These are phyloP conservation scores for Botrytis tulipae DNA, from an alignment of 2,329 filamentous ascomycete species.

Conservation along the genomic window DNA sequence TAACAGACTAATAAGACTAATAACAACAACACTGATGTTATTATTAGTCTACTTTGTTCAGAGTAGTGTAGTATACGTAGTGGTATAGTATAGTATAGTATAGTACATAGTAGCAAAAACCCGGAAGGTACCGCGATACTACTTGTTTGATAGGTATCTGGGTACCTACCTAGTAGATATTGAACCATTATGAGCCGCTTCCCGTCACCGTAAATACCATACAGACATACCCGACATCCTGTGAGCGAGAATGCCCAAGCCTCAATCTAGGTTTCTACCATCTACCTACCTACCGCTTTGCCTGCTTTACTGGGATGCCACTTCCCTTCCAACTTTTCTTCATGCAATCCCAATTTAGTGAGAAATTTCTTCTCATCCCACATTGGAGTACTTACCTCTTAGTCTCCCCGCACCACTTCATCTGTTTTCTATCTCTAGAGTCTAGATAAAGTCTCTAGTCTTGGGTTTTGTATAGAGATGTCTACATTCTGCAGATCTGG, in stretches of 20 bases:
- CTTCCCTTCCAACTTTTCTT: background rate
- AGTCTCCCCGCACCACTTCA: background rate
- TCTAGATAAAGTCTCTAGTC: background rate
- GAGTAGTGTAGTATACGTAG: no score
- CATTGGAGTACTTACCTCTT: background rate
- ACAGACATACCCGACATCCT: background rate
- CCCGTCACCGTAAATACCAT: background rate
- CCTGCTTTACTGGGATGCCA: background rate
- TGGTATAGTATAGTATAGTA: background rate
- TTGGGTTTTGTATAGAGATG: constrained; percentile 19
- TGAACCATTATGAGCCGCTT: background rate
- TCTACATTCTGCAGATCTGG: background rate
- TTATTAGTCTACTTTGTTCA: background rate
- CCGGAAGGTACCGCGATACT: background rate
- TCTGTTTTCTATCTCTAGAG: background rate
- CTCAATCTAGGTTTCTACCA: background rate
- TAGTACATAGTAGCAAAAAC: background rate
- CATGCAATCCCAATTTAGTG: background rate
- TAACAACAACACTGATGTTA: background rate
- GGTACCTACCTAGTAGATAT: background rate
- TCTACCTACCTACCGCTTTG: background rate
- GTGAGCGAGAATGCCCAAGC: background rate
- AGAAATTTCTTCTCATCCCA: background rate
- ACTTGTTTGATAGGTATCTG: background rate
- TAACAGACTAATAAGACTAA: background rate